Conservation (phyloP, 768 basidiomycete genomes). For the Boletales sp. region DNA sequence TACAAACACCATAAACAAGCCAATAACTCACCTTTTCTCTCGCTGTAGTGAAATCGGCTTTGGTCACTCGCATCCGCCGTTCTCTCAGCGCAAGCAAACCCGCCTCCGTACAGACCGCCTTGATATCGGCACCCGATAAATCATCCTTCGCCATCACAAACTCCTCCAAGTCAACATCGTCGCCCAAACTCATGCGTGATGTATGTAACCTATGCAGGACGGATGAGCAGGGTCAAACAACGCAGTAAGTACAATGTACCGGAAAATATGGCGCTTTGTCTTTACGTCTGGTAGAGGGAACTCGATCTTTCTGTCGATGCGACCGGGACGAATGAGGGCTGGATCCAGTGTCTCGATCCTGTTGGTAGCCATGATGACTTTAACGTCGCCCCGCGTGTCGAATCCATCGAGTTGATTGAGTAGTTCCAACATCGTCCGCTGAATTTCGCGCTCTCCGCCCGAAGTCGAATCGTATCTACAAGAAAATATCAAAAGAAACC, state of each 20-base stretch:
- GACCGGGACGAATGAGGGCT: constrained; percentile 95
- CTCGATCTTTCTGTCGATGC: constrained; percentile 98
- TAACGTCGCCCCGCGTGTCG: constrained; percentile 98
- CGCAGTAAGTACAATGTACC: constrained; percentile 38
- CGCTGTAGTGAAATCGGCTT: constrained; percentile 85
- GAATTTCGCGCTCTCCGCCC: constrained; percentile 98
- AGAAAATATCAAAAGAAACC: constrained; percentile 3
- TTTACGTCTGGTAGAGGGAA: constrained; percentile 97
- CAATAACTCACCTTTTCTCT: constrained; percentile 76
- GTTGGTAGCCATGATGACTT: constrained; percentile 99
- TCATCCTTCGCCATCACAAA: constrained; percentile 96
- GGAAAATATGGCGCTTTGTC: constrained; percentile 98
- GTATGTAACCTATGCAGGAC: constrained; percentile 68
- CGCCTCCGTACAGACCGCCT: constrained; percentile 99
- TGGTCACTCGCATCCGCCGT: constrained; percentile 90
- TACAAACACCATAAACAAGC: constrained; percentile 1
- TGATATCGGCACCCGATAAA: constrained; percentile 96
- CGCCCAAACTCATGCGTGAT: constrained; percentile 84
- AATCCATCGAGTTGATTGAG: constrained; percentile 99
- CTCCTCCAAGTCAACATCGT: constrained; percentile 93
- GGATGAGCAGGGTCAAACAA: constrained; percentile 4
- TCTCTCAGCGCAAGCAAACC: constrained; percentile 92
- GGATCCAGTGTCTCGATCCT: constrained; percentile 96
- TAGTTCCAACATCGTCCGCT: constrained; percentile 97
- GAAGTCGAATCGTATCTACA: constrained; percentile 95